phyloP scores from a whole-genome alignment of 495 filamentous ascomycete genomes.

The Neurospora sp. region DNA sequence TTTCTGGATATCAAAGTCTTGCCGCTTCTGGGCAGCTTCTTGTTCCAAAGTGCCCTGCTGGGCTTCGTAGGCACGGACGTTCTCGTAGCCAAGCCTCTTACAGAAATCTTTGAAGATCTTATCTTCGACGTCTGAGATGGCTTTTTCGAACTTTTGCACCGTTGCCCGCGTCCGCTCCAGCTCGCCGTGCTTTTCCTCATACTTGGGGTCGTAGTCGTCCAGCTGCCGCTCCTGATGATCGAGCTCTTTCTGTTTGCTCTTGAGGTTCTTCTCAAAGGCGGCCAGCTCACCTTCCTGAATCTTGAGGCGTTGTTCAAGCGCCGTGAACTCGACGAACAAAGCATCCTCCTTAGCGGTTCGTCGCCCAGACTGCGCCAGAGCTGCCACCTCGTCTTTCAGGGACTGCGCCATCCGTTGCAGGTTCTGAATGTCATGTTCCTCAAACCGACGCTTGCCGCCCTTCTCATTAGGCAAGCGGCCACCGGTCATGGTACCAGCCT shows the following conservation, averaged over 20 bases:
- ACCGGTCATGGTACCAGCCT: constrained; percentile 96
- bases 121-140: constrained; percentile 80
- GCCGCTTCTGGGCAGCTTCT: constrained; percentile 74
- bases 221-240: constrained; percentile 61
- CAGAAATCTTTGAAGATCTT: constrained; percentile 84
- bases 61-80: constrained; percentile 86
- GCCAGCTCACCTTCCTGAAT: constrained; percentile 67
- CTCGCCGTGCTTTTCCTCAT: constrained; percentile 55
- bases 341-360: constrained; percentile 67
- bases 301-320: constrained; percentile 67
- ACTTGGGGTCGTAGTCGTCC: constrained; percentile 66
- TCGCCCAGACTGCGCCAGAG: constrained; percentile 65
- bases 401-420: constrained; percentile 58
- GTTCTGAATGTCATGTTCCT: constrained; percentile 79
- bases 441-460: constrained; percentile 71
- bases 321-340: constrained; percentile 67
- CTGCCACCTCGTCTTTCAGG: constrained; percentile 58
- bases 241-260: constrained; percentile 77
- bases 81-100: constrained; percentile 70
- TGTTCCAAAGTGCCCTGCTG: constrained; percentile 87
- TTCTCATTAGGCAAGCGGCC: constrained; percentile 66
- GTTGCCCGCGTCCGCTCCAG: constrained; percentile 55
- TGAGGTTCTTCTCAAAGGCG: constrained; percentile 74
- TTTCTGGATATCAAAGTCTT: constrained; percentile 78
- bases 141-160: constrained; percentile 59